phyloP scores from a whole-genome alignment of 768 basidiomycete genomes.

The Podaxis sp. region DNA sequence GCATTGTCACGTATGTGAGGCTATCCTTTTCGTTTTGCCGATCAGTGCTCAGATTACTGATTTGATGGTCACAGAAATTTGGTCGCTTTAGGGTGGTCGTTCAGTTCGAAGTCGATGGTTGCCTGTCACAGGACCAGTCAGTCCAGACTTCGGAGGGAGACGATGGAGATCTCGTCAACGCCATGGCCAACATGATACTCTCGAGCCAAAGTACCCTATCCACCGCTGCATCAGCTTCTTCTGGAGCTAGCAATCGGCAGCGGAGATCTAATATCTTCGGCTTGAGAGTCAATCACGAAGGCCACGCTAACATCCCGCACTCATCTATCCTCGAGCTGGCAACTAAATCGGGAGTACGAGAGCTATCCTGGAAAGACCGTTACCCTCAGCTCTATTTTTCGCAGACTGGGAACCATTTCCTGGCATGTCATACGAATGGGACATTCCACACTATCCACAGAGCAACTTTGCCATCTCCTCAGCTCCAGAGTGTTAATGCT shows the following conservation, averaged over 20 bases:
- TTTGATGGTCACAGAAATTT: constrained; percentile 37
- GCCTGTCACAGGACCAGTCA: constrained; percentile 18
- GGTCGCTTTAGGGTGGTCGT: constrained; percentile 33
- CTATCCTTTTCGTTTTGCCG: neutral
- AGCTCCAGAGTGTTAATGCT: constrained; percentile 26
- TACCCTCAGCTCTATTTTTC: constrained; percentile 70
- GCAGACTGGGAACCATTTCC: constrained; percentile 55
- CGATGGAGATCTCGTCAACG: constrained; percentile 32
- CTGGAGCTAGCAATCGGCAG: neutral
- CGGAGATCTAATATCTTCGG: neutral
- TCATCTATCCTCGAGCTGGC: constrained; percentile 42
- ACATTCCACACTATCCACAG: constrained; percentile 47
- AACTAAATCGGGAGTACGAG: constrained; percentile 33
- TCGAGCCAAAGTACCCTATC: constrained; percentile 11
- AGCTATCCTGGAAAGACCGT: constrained; percentile 27
- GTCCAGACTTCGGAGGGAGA: constrained; percentile 18
- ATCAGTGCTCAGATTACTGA: neutral
- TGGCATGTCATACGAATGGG: constrained; percentile 54
- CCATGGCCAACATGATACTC: constrained; percentile 28
- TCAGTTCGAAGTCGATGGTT: constrained; percentile 25
- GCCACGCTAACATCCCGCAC: constrained; percentile 31
- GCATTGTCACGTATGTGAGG: constrained; percentile 59
- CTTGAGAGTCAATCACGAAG: constrained; percentile 22
- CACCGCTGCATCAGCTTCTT: neutral
- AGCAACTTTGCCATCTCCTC: constrained; percentile 33